A percentile compares a stretch with the other conserved stretches of the same genome.
Evolutionary conservation across 2,329 filamentous ascomycete genomes (phyloP).

Genomic region (Pseudogymnoascus sp.): DNA sequence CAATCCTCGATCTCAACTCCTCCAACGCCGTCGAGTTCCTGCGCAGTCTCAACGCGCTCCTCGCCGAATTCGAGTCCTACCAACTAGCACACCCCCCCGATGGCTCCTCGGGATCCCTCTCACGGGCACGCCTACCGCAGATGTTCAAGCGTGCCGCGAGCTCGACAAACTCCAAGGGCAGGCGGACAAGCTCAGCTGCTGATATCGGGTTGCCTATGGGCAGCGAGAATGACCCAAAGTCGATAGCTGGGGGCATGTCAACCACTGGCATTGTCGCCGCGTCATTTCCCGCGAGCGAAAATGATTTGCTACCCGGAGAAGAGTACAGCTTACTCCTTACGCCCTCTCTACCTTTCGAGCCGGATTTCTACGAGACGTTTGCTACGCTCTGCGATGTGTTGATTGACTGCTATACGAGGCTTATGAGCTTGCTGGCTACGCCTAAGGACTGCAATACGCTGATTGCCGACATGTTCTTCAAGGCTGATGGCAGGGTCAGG

Average conservation of each 20-base stretch:
- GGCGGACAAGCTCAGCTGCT: slow-evolving; percentile 49
- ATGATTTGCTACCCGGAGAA: slow-evolving; percentile 68
- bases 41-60: slow-evolving; percentile 72
- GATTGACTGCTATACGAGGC: slow-evolving; percentile 80
- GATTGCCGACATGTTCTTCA: slow-evolving; percentile 79
- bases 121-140: slow-evolving; percentile 70
- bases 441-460: slow-evolving; percentile 62
- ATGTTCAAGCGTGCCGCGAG: slow-evolving; percentile 64
- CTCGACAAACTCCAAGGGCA: slow-evolving; percentile 45
- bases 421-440: slow-evolving; percentile 67
- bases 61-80: slow-evolving; percentile 89
- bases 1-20: slow-evolving; percentile 80
- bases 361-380: slow-evolving; percentile 95
- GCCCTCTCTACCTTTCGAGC: slow-evolving; percentile 88
- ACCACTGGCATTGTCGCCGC: slow-evolving; percentile 30
- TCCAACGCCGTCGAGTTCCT: slow-evolving; percentile 77
- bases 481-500: slow-evolving; percentile 76
- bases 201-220: slow-evolving; percentile 50
- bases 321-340: slow-evolving; percentile 85
- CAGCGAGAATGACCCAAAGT: slow-evolving; percentile 38
- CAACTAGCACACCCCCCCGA: slow-evolving; percentile 78
- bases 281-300: slow-evolving; percentile 48
- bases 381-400: slow-evolving; percentile 90
- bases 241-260: slow-evolving; percentile 33
- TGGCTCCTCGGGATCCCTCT: slow-evolving; percentile 61